Percentiles rank a stretch among this genome's conserved stretches.
These are phyloP conservation scores for Metschnikowia cerradonensis DNA, from an alignment of 805 yeast genomes.

Conservation along the genomic window DNA sequence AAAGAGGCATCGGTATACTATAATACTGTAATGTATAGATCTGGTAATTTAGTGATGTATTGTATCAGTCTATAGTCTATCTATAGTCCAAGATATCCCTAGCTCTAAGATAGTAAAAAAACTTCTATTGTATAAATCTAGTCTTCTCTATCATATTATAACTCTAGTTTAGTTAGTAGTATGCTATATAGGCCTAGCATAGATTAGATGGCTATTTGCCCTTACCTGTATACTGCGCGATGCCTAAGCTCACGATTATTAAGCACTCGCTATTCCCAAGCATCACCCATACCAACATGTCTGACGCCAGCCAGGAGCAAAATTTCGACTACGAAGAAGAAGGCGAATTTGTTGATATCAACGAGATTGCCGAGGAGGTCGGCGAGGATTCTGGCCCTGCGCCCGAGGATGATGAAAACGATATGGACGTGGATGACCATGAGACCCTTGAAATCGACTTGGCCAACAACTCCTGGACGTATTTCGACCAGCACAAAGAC, in stretches of 20 bases:
- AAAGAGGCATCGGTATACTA: no score
- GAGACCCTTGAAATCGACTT: conserved; percentile 73
- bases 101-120: no score
- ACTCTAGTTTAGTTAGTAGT: no score
- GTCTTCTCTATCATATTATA: no score
- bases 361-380: conserved; percentile 43
- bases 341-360: conserved; percentile 35
- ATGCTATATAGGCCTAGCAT: no score
- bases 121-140: no score
- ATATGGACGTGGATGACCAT: conserved; percentile 31
- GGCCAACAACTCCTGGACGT: conserved; percentile 83
- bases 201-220: background rate
- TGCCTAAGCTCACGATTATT: conserved; percentile 1
- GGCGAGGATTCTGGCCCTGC: conserved; percentile 27
- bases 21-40: no score
- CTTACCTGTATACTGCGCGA: conserved; percentile 4
- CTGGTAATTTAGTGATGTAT: no score
- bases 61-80: no score
- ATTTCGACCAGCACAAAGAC: conserved; percentile 87
- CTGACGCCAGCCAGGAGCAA: conserved; percentile 13
- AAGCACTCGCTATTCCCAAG: conserved; percentile 1
- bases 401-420: conserved; percentile 36
- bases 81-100: no score
- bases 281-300: conserved; percentile 8
- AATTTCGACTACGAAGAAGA: conserved; percentile 13